phyloP scores from a whole-genome alignment of 768 basidiomycete species.

The Kwoniella botswanensis region DNA sequence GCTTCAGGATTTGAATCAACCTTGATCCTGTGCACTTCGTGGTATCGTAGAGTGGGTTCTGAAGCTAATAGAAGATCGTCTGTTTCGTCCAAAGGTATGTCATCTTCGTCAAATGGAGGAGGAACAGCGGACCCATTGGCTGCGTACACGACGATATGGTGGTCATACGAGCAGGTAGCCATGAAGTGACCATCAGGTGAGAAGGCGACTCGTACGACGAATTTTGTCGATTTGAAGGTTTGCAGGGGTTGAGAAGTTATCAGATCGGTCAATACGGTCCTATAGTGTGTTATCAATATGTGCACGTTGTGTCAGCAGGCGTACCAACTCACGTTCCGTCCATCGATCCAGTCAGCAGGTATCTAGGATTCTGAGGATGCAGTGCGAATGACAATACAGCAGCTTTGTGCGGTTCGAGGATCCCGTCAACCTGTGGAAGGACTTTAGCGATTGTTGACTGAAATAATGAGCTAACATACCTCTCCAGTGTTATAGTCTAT shows the following conservation, averaged over 20 bases:
- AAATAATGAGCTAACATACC: conserved; percentile 26
- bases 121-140: conserved; percentile 13
- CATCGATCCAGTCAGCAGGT: conserved; percentile 56
- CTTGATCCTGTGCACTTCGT: conserved; percentile 37
- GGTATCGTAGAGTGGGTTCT: conserved; percentile 47
- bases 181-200: conserved; percentile 48
- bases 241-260: conserved; percentile 49
- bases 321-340: conserved; percentile 52
- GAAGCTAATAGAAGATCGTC: conserved; percentile 47
- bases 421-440: conserved; percentile 43
- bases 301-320: not conserved
- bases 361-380: conserved; percentile 48
- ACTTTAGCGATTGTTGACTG: not conserved
- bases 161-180: conserved; percentile 55
- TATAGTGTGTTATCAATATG: not conserved
- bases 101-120: conserved; percentile 24
- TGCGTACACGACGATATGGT: conserved; percentile 46
- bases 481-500: conserved; percentile 49
- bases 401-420: conserved; percentile 50
- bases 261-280: conserved; percentile 53
- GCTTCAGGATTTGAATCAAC: conserved; percentile 53
- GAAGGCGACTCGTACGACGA: conserved; percentile 50
- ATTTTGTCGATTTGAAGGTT: conserved; percentile 50
- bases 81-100: conserved; percentile 42
- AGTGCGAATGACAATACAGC: conserved; percentile 49